These are phyloP conservation scores for Helicostylum pulchrum DNA, from an alignment of 192 early-diverging fungal genomes.

Conservation along the genomic window DNA sequence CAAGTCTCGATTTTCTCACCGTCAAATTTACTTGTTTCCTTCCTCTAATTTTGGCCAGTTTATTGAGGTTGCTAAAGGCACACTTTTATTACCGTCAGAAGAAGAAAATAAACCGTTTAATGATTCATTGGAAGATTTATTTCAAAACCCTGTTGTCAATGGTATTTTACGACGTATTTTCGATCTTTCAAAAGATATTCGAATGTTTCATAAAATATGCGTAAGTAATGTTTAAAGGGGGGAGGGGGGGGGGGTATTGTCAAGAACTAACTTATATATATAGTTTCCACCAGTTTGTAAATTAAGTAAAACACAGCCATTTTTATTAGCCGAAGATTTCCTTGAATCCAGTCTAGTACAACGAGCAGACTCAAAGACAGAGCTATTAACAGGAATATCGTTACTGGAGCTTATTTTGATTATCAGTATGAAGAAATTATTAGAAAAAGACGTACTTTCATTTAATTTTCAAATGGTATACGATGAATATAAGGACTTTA, in stretches of 20 bases:
- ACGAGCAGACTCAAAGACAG: slow-evolving; percentile 50
- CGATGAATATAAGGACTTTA: slow-evolving; percentile 86
- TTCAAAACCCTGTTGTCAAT: slow-evolving; percentile 41
- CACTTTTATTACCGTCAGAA: slow-evolving; percentile 38
- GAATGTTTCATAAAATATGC: slow-evolving; percentile 51
- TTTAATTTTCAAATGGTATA: slow-evolving; percentile 97
- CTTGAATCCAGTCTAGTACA: slow-evolving; percentile 40
- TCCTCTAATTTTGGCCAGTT: slow-evolving; percentile 56
- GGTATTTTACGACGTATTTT: slow-evolving; percentile 50
- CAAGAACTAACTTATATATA: neutral
- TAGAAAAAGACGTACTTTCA: slow-evolving; percentile 57
- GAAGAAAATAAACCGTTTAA: slow-evolving; percentile 48
- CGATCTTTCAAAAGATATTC: slow-evolving; percentile 56
- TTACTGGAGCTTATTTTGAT: slow-evolving; percentile 79
- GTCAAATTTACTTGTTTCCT: slow-evolving; percentile 71
- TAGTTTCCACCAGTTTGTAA: slow-evolving; percentile 47
- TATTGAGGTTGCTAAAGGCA: slow-evolving; percentile 48
- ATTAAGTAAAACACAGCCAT: slow-evolving; percentile 35
- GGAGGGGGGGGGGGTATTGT: neutral
- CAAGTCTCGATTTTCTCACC: slow-evolving; percentile 90
- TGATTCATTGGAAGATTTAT: slow-evolving; percentile 39
- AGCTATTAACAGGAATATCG: slow-evolving; percentile 63
- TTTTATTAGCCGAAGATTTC: slow-evolving; percentile 35
- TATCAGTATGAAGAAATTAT: slow-evolving; percentile 71
- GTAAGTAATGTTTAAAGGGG: slow-evolving; percentile 34